Evolutionary conservation across 2,329 filamentous ascomycete genomes (phyloP).

Genomic region (Diaporthe sp.): DNA sequence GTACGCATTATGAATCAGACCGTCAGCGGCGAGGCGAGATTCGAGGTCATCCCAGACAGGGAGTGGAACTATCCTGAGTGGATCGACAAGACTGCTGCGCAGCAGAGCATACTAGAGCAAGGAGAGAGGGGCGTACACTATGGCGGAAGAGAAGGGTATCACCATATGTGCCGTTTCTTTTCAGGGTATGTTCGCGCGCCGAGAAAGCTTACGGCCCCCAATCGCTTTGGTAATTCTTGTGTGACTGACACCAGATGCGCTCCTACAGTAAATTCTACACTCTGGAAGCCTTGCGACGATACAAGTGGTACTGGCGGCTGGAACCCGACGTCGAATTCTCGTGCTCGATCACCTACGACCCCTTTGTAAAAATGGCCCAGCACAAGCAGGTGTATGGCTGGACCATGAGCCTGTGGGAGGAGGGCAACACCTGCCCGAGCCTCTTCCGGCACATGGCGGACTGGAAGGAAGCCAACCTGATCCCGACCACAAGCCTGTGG

Average conservation of each 20-base stretch:
- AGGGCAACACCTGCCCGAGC: slow-evolving; percentile 55
- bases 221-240: neutral
- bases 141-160: slow-evolving; percentile 55
- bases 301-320: slow-evolving; percentile 62
- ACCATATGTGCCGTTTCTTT: slow-evolving; percentile 55
- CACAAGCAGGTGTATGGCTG: slow-evolving; percentile 59
- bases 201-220: neutral
- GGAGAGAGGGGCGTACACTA: slow-evolving; percentile 51
- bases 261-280: slow-evolving; percentile 57
- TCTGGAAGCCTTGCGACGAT: slow-evolving; percentile 54
- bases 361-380: slow-evolving; percentile 59
- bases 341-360: slow-evolving; percentile 62
- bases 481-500: slow-evolving; percentile 54
- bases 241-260: slow-evolving; percentile 14
- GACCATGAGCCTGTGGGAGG: slow-evolving; percentile 58
- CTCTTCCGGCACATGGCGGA: slow-evolving; percentile 56
- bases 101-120: slow-evolving; percentile 43
- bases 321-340: slow-evolving; percentile 59
- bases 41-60: slow-evolving; percentile 55
- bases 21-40: slow-evolving; percentile 52
- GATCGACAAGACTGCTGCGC: slow-evolving; percentile 43
- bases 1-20: slow-evolving; percentile 52
- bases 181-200: slow-evolving; percentile 52
- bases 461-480: slow-evolving; percentile 53
- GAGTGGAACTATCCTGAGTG: slow-evolving; percentile 57